Conservation (phyloP, 148 eudicot genomes). For the Rhododendron vialii region DNA sequence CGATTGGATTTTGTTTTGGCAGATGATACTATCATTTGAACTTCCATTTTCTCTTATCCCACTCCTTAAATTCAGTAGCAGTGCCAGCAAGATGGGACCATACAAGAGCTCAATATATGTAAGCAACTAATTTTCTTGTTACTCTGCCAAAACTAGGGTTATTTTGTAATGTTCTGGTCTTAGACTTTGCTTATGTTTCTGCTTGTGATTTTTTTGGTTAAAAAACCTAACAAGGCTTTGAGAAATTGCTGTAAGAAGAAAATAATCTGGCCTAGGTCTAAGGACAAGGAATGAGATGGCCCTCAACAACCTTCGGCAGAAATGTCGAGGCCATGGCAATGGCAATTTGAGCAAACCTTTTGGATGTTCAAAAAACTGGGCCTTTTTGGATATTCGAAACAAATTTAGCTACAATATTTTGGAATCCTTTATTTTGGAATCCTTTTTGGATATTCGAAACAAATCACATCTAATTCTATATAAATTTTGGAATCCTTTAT, state of each 20-base stretch:
- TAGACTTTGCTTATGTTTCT: background rate
- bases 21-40: slow-evolving; percentile 78
- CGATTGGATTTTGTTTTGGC: background rate
- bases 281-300: no score
- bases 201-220: background rate
- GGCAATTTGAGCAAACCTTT: no score
- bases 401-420: no score
- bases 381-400: no score
- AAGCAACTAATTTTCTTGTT: slow-evolving; percentile 15
- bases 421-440: no score
- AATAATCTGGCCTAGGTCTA: no score
- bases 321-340: no score
- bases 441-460: no score
- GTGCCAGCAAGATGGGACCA: slow-evolving; percentile 64
- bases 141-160: background rate
- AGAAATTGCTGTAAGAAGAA: background rate
- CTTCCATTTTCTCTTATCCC: slow-evolving; percentile 81
- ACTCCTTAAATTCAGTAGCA: slow-evolving; percentile 63
- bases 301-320: no score
- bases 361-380: no score
- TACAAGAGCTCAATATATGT: slow-evolving; percentile 58
- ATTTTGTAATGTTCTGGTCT: background rate
- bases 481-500: no score
- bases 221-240: background rate
- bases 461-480: no score